A percentile compares a stretch with the other conserved stretches of the same genome.
Evolutionary conservation across 2,329 filamentous ascomycete species (phyloP).

Genomic region (Colletotrichum sp.): DNA sequence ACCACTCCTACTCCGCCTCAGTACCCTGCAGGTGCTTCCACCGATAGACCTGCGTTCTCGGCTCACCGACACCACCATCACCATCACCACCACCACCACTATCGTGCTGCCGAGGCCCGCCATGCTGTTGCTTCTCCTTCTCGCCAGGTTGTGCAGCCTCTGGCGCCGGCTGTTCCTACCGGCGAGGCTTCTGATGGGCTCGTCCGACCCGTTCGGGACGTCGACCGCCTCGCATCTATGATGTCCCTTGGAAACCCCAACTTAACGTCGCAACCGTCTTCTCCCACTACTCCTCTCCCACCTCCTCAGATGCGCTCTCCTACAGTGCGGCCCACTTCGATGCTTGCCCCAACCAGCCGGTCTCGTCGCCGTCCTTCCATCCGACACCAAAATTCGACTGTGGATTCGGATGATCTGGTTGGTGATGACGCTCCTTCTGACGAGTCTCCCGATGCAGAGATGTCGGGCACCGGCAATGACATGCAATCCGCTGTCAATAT

Average conservation of each 20-base stretch:
- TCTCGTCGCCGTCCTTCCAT: slow-evolving; percentile 81
- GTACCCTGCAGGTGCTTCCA: slow-evolving; percentile 72
- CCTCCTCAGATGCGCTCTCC: slow-evolving; percentile 67
- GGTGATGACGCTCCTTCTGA: slow-evolving; percentile 84
- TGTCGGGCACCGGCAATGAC: slow-evolving; percentile 75
- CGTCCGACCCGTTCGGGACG: slow-evolving; percentile 80
- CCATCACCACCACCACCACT: slow-evolving; percentile 57
- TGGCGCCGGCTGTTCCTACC: slow-evolving; percentile 69
- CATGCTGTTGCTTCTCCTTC: slow-evolving; percentile 54
- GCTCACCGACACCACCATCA: slow-evolving; percentile 49
- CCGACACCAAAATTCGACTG: slow-evolving; percentile 89
- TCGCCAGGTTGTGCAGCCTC: slow-evolving; percentile 65
- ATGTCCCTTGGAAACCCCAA: slow-evolving; percentile 71
- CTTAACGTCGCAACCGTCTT: slow-evolving; percentile 87
- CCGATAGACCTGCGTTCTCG: slow-evolving; percentile 71
- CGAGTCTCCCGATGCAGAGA: slow-evolving; percentile 76
- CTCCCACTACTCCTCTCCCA: slow-evolving; percentile 83
- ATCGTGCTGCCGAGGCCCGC: slow-evolving; percentile 56
- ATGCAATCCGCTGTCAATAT: slow-evolving; percentile 85
- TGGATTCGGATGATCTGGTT: slow-evolving; percentile 85
- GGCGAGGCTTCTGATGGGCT: slow-evolving; percentile 75
- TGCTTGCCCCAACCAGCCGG: slow-evolving; percentile 56
- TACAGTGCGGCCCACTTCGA: slow-evolving; percentile 58
- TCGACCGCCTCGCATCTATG: slow-evolving; percentile 85
- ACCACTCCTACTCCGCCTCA: slow-evolving; percentile 62